Base-by-base conservation (phyloP, 306 rosid species). In the Quercus dentata region DNA sequence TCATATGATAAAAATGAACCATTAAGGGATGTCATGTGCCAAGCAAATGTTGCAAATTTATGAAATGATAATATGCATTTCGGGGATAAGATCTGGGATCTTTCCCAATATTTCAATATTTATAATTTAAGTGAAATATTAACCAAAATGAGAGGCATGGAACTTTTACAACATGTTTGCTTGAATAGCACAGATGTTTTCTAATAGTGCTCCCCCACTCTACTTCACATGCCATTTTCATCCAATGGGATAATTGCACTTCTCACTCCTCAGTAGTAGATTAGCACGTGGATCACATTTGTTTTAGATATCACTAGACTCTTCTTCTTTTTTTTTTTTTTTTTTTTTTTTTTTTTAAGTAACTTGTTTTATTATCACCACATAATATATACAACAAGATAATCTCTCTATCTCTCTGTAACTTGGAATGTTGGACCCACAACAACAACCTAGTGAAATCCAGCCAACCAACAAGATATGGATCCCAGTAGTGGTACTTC, bases 401-500 rank as follows among this genome's bases (percentile, higher is more conserved):
- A 68, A 31, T 38, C 10, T 38, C 9, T 58, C 55, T 18, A 57
- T 73, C 23, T 21, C 23, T 21, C 23, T 38, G 46, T 38, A 49
- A 49, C 30, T 59, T 2, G 30, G 10, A 10, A 41, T 9, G 59
- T 74, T 80, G 90, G 80, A 49, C 6, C 88, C 89, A 23, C 27
- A 41, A 31, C 65, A 55, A 69, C 56, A n/a, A 18, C 33, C 71
- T 23, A 74, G 86, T 85, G 88, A 76, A 70, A 79, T 87, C 92
- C 92, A 87, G 75, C 89, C 88, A 87, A 76, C 81, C 72, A 76
- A 75, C 63, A 79, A 83, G 84, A 90, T 84, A 74, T 77, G 73
- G 82, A 84, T 87, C 86, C 28, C 2, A 55, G 71, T 69, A 77
- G 79, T 78, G 78, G 83, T 81, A 79, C 85, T 56, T 23, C 17